These are phyloP conservation scores for Trapa bicornis DNA, from an alignment of 345 rosid genomes.

Conservation along the genomic window DNA sequence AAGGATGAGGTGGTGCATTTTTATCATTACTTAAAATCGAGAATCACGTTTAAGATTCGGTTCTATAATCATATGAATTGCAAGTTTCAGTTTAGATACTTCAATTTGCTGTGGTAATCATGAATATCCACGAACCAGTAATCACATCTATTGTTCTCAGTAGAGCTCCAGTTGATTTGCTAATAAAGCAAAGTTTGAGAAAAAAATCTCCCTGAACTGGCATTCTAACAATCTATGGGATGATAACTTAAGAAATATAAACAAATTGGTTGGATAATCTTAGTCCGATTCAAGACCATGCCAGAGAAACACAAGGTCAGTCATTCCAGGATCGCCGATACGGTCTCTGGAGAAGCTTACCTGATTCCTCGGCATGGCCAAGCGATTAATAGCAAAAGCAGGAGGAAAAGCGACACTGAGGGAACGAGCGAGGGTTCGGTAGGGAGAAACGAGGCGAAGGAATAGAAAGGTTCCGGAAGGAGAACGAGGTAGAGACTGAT, in stretches of 20 bases:
- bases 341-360: neutral
- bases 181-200: neutral
- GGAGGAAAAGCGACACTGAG: slow-evolving; percentile 11
- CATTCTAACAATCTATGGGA: neutral
- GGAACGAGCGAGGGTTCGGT: slow-evolving; percentile 17
- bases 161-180: neutral
- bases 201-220: neutral
- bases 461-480: slow-evolving; percentile 11
- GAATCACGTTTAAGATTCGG: neutral
- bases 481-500: slow-evolving; percentile 9
- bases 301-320: neutral
- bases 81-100: neutral
- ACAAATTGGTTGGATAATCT: neutral
- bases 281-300: neutral
- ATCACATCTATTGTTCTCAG: neutral
- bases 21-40: neutral
- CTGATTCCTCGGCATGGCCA: slow-evolving; percentile 21
- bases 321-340: neutral
- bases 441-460: slow-evolving; percentile 23
- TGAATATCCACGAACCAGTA: neutral
- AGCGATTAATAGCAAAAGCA: slow-evolving; percentile 10
- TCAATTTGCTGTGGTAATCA: neutral
- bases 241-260: neutral
- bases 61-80: neutral
- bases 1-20: no score